Evolutionary conservation across 495 filamentous ascomycete species (phyloP), one percentile per base, ranked within the genome.

Genomic region (Halenospora varia): DNA sequence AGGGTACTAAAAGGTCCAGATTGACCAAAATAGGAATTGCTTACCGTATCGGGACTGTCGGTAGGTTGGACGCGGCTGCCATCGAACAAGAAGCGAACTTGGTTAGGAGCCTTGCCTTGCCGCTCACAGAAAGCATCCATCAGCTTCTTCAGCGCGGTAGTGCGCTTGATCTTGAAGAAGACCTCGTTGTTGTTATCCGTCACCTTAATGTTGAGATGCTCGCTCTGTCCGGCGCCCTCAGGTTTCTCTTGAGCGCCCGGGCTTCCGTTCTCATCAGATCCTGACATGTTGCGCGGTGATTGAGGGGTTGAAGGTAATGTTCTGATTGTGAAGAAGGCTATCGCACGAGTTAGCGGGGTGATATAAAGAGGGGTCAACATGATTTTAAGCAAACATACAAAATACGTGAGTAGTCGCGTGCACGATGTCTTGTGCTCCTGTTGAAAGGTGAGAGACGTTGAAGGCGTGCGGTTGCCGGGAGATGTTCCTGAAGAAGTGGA

Each of bases 91-190:
- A 99, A 99, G 19, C 95, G 87, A 29, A 97, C 94, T 2, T 86
- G 89, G n/a, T 78, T 78, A 2, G 82, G 71, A 11, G 84, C 78
- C 80, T 97, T 97, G 63, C 95, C 95, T 63, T 96, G 92, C 1
- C 95, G 84, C 59, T 97, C 95, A 70, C 95, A 99, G 73, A 97
- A 99, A 17, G 95, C 95, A 59, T 93, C 90, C 95, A 99, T 99
- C 40, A 99, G 75, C 79, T 99, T 99, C 75, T 95, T 93, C 25
- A 99, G 83, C 66, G 88, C 86, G 0, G 95, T 99, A 3, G 88
- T 91, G 3, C 93, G 88, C 84, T 99, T 99, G 74, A 99, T 99
- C 80, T 99, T 99, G 80, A 99, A 99, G 74, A 99, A 99, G 62
- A 99, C 95, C 65, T 99, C 95, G 66, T 99, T 99, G 77, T 99